Evolutionary conservation across 495 filamentous ascomycete species (phyloP), one percentile per base, ranked within the genome.

Genomic region (Glonium stellatum): DNA sequence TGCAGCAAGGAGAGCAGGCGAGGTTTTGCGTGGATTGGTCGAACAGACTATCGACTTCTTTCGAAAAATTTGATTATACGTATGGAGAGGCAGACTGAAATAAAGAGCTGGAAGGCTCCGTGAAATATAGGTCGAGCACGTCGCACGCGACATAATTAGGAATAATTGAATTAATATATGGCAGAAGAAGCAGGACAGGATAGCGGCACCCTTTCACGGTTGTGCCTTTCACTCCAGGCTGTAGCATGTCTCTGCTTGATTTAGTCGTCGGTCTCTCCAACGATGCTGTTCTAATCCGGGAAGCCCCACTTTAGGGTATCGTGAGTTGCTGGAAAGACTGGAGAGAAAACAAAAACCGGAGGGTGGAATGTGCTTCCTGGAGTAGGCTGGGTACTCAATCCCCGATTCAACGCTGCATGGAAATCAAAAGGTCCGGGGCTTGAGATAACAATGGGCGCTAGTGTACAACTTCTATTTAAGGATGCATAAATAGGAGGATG

Each of bases 111-210:
- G 72, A 73, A 44, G 75, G 70, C 34, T 77, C 77, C 53, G 73
- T 70, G 59, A 81, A 81, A 61, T 76, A 81, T 12, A 79, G 70
- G 34, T 80, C 79, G 5, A 81, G 68, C 46, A 81, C 69, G 54
- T 80, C 76, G 47, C 77, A 79, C 0, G 78, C 78, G 55, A 78
- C 73, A 9, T 66, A 48, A 12, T 73, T 55, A 0, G 77, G 64
- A 15, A 81, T 68, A 50, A 77, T 70, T 10, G 71, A 64, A 19
- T 69, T 62, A 37, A 79, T 59, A 50, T 73, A 66, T 1, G 76
- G 76, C 15, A 79, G 62, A 9, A 76, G 59, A 9, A 44, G 59
- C 21, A 63, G 48, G 6, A 62, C 64, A 8, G 59, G 59, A 39
- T 63, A 67, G 21, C 55, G 31, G 41, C 56, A 63, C 39, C 13